A percentile compares a stretch with the other conserved stretches of the same genome.
These are phyloP conservation scores for Mycena epipterygia DNA, from an alignment of 768 basidiomycete species.

Conservation along the genomic window DNA sequence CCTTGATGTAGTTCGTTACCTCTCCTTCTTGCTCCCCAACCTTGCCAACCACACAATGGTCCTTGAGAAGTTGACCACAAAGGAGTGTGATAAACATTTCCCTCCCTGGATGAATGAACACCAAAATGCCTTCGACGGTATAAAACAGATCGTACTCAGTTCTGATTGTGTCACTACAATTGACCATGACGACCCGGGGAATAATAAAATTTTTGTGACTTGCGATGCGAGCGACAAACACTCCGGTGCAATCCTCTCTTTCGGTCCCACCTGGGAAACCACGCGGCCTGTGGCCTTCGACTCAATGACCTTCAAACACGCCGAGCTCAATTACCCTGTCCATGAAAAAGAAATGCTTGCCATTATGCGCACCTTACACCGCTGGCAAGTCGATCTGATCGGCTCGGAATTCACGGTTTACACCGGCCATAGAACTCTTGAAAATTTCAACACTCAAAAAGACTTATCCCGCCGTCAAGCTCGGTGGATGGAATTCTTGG, in stretches of 20 bases:
- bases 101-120: slow-evolving; percentile 38
- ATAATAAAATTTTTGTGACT: slow-evolving; percentile 48
- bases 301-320: slow-evolving; percentile 30
- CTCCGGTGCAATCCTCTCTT: too few species aligned
- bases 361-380: too few species aligned
- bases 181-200: slow-evolving; percentile 44
- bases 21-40: too few species aligned
- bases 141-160: slow-evolving; percentile 41
- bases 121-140: background rate
- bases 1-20: too few species aligned
- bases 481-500: too few species aligned
- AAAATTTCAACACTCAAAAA: slow-evolving; percentile 44
- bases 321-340: background rate
- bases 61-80: background rate
- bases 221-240: slow-evolving; percentile 45
- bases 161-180: slow-evolving; percentile 44
- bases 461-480: slow-evolving; percentile 42
- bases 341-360: too few species aligned
- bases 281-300: too few species aligned
- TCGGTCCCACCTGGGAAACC: too few species aligned
- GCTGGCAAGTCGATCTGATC: background rate
- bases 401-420: too few species aligned
- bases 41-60: too few species aligned
- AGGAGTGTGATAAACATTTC: background rate
- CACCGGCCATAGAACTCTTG: slow-evolving; percentile 47